phyloP scores from a whole-genome alignment of 768 basidiomycete species.

The Suillus plorans region DNA sequence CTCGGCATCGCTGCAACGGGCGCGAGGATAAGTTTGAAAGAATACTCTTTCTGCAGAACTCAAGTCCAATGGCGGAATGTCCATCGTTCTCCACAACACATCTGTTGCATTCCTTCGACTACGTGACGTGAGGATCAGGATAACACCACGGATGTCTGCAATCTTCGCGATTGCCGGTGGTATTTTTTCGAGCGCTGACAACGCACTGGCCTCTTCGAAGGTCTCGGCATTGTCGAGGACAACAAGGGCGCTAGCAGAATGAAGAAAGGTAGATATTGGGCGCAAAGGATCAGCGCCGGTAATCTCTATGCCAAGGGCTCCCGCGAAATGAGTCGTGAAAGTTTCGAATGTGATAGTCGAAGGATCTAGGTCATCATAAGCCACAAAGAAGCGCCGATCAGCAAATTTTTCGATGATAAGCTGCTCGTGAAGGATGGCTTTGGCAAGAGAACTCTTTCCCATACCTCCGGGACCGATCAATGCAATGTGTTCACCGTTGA shows the following conservation, averaged over 20 bases:
- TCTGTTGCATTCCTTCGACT: neutral
- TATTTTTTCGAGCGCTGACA: neutral
- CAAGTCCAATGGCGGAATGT: neutral
- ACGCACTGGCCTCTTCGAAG: neutral
- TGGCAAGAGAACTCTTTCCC: conserved; percentile 1
- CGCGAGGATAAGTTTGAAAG: neutral
- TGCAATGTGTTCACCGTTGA: neutral
- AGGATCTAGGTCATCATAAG: neutral
- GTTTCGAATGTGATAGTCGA: neutral
- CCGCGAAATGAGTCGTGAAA: neutral
- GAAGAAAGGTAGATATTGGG: neutral
- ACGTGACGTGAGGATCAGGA: neutral
- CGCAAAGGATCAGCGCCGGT: neutral
- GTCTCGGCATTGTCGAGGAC: conserved; percentile 4
- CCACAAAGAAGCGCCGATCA: neutral
- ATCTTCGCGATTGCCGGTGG: neutral
- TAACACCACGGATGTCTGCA: neutral
- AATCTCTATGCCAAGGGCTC: neutral
- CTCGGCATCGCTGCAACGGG: neutral
- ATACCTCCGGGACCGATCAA: neutral
- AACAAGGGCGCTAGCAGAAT: neutral
- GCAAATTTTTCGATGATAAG: neutral
- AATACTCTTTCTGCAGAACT: neutral
- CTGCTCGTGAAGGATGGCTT: neutral
- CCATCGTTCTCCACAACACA: neutral